Conservation (phyloP, 2,329 filamentous ascomycete genomes). For the Thielaviopsis musarum region DNA sequence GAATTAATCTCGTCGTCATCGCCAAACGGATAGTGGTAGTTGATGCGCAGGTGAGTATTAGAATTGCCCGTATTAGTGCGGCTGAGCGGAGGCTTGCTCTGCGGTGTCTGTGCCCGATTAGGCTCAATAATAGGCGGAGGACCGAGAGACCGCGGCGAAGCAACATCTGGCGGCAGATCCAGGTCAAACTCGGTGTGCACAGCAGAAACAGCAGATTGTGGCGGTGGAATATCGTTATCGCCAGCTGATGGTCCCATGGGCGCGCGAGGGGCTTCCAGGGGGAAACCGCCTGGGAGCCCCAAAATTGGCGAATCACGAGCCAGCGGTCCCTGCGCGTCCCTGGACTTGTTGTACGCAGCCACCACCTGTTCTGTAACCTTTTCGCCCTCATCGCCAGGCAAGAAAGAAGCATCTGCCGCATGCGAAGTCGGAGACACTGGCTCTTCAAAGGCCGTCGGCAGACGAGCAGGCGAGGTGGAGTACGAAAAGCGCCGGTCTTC, state of each 20-base stretch:
- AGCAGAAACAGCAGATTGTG: slow-evolving; percentile 41
- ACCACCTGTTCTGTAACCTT: background rate
- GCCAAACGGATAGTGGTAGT: slow-evolving; percentile 11
- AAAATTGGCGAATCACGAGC: slow-evolving; percentile 11
- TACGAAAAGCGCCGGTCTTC: background rate
- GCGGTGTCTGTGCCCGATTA: background rate
- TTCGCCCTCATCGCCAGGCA: background rate
- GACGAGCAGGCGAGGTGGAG: background rate
- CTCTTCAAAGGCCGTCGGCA: background rate
- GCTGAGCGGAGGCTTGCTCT: background rate
- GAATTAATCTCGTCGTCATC: slow-evolving; percentile 7
- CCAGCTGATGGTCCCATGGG: background rate
- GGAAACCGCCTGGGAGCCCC: slow-evolving; percentile 44
- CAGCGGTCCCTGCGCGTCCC: background rate
- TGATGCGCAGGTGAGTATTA: slow-evolving; percentile 7
- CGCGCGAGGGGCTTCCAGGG: slow-evolving; percentile 22
- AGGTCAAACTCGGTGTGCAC: slow-evolving; percentile 56
- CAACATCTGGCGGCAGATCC: slow-evolving; percentile 17
- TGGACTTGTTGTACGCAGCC: background rate
- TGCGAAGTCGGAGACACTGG: background rate
- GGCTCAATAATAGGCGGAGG: slow-evolving; percentile 2
- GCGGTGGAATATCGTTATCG: slow-evolving; percentile 15
- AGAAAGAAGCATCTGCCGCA: background rate
- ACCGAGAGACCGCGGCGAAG: background rate
- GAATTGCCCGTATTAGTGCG: background rate